These are phyloP conservation scores for Bombardia bombarda DNA, from an alignment of 495 filamentous ascomycete genomes.

Conservation along the genomic window DNA sequence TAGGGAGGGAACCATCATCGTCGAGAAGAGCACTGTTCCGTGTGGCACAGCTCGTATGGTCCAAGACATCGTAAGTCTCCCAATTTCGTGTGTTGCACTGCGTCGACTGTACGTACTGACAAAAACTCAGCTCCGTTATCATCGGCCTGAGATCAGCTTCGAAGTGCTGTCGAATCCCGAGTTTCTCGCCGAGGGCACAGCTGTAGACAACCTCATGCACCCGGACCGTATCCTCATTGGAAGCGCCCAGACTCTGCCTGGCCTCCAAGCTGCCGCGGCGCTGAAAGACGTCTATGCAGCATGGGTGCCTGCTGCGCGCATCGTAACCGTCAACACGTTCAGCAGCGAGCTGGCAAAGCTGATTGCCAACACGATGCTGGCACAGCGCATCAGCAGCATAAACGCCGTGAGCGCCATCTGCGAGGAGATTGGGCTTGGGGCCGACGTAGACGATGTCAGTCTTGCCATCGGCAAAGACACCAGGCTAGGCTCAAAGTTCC, in stretches of 20 bases:
- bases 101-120: neutral
- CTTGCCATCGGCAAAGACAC: constrained; percentile 62
- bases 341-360: constrained; percentile 77
- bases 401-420: constrained; percentile 77
- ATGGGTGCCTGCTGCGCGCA: constrained; percentile 60
- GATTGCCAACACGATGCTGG: constrained; percentile 73
- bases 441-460: constrained; percentile 65
- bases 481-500: constrained; percentile 63
- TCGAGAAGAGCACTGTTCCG: constrained; percentile 81
- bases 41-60: constrained; percentile 68
- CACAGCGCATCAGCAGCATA: constrained; percentile 76
- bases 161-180: constrained; percentile 81
- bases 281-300: constrained; percentile 59
- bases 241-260: constrained; percentile 47
- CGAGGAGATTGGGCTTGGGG: constrained; percentile 57
- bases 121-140: constrained; percentile 26
- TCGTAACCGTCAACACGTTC: constrained; percentile 68
- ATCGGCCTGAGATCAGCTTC: constrained; percentile 54
- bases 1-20: constrained; percentile 60
- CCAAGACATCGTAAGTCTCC: constrained; percentile 55
- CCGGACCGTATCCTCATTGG: constrained; percentile 77
- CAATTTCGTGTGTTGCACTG: too few species aligned
- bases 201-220: constrained; percentile 58
- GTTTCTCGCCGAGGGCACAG: constrained; percentile 74
- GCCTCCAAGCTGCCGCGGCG: constrained; percentile 51